Evolutionary conservation across 345 rosid species (phyloP), one percentile per base, ranked within the genome.

Genomic region (Eutrema yunnanense): DNA sequence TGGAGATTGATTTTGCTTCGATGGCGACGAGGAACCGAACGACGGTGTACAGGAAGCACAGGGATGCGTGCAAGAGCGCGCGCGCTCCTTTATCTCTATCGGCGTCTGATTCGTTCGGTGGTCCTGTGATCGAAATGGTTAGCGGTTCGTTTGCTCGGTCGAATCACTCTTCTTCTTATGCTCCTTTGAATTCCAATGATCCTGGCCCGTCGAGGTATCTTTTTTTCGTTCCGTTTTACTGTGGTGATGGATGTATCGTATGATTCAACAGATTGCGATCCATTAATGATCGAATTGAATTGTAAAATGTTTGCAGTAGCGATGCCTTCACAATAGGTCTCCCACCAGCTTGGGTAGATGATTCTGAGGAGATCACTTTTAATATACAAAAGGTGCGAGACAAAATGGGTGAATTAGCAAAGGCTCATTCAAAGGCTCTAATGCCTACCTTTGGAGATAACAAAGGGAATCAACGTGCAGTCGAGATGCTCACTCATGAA

Each of bases 381-480:
- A 84, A 88, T 73, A 85, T 89, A 76, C 96, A 89, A 11, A 85
- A 79, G 12, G 90, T 90, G 29, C 73, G 84, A 54, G 77, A 76
- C 22, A 89, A 86, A 83, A 88, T 89, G 94, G 79, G 75, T 13
- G 94, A 88, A 76, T 61, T 92, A 73, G 83, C 87, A 5, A 92
- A 84, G 78, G 92, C 96, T 63, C 94, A 92, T 75, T 84, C 92
- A 40, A 92, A 92, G 81, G 92, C 94, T 55, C 71, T 92, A 42
- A 87, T 92, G 97, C 97, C 97, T 79, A 85, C 97, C 0, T 92
- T 92, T 73, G 97, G 96, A 37, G 96, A 92, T 65, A 86, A 90
- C 41, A 92, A 82, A 79, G 96, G 87, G 71, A 88, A 79, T 71
- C 98, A 92, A 47, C 86, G 76, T 44, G 72, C 47, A 27, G 91